These are phyloP conservation scores for Kwoniella bestiolae DNA, from an alignment of 768 basidiomycete genomes.

Conservation along the genomic window DNA sequence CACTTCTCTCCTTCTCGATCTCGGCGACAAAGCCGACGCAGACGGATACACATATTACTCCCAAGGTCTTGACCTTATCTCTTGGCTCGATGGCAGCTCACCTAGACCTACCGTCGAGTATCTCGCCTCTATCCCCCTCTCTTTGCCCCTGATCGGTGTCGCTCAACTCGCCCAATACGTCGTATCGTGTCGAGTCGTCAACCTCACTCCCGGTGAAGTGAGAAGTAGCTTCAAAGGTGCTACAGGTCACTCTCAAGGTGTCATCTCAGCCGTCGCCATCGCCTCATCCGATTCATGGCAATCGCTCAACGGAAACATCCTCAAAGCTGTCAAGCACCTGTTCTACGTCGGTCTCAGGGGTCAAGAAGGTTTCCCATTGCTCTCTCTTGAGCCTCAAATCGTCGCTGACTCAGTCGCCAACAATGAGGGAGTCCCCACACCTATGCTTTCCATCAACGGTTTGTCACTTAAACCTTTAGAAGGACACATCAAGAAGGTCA, in stretches of 20 bases:
- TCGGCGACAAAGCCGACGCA: slow-evolving; percentile 66
- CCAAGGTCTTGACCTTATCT: slow-evolving; percentile 76
- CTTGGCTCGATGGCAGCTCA: slow-evolving; percentile 76
- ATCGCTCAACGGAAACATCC: slow-evolving; percentile 73
- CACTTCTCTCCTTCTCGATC: slow-evolving; percentile 71
- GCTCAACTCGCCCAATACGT: slow-evolving; percentile 95
- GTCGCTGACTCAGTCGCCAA: slow-evolving; percentile 86
- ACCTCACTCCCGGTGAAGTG: slow-evolving; percentile 78
- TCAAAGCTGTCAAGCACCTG: slow-evolving; percentile 86
- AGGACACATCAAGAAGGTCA: slow-evolving; percentile 81
- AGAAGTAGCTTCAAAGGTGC: slow-evolving; percentile 76
- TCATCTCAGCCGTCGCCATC: slow-evolving; percentile 89
- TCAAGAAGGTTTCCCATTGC: slow-evolving; percentile 90
- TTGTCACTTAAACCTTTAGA: slow-evolving; percentile 73
- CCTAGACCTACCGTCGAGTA: slow-evolving; percentile 80
- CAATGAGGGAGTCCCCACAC: slow-evolving; percentile 88
- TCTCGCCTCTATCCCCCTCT: slow-evolving; percentile 89
- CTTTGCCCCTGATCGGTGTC: slow-evolving; percentile 92
- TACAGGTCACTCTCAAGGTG: slow-evolving; percentile 96
- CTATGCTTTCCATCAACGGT: slow-evolving; percentile 91
- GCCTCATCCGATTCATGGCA: slow-evolving; percentile 77
- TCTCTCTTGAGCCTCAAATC: slow-evolving; percentile 84
- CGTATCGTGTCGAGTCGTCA: slow-evolving; percentile 73
- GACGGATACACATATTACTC: slow-evolving; percentile 67
- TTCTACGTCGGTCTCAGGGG: slow-evolving; percentile 93